Percentiles rank a stretch among this genome's conserved stretches.
These are phyloP conservation scores for Eimeria praecox DNA, from an alignment of 169 alveolate genomes.

Conservation along the genomic window DNA sequence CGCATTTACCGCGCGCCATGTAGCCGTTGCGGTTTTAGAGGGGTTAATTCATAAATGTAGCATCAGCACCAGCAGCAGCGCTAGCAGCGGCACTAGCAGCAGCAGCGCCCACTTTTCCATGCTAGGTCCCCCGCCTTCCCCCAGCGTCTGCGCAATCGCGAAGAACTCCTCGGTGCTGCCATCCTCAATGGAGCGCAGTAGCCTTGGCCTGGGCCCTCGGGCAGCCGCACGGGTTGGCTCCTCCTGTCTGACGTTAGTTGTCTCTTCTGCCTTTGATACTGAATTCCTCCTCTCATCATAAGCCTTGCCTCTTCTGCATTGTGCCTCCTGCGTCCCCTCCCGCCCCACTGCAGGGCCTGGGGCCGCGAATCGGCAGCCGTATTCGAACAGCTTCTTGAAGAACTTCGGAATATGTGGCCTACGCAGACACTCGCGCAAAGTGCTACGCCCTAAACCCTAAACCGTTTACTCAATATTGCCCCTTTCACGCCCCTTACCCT, in stretches of 20 bases:
- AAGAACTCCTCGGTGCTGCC: constrained; percentile 72
- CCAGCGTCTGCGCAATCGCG: constrained; percentile 65
- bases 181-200: constrained; percentile 24
- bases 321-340: neutral
- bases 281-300: neutral
- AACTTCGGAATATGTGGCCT: constrained; percentile 79
- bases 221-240: neutral
- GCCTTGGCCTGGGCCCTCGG: constrained; percentile 36
- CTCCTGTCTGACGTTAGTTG: neutral
- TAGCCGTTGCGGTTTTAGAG: neutral
- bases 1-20: neutral
- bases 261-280: neutral
- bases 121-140: constrained; percentile 73
- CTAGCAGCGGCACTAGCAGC: constrained; percentile 17
- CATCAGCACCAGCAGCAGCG: neutral
- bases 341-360: neutral
- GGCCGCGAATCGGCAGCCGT: constrained; percentile 72
- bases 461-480: neutral
- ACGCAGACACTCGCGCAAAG: neutral
- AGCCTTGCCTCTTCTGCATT: neutral
- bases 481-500: neutral
- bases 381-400: constrained; percentile 40
- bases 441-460: neutral
- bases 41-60: neutral
- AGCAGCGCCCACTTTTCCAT: constrained; percentile 58